Conservation (phyloP, 768 basidiomycete species). For the Gymnopilus dilepis region DNA sequence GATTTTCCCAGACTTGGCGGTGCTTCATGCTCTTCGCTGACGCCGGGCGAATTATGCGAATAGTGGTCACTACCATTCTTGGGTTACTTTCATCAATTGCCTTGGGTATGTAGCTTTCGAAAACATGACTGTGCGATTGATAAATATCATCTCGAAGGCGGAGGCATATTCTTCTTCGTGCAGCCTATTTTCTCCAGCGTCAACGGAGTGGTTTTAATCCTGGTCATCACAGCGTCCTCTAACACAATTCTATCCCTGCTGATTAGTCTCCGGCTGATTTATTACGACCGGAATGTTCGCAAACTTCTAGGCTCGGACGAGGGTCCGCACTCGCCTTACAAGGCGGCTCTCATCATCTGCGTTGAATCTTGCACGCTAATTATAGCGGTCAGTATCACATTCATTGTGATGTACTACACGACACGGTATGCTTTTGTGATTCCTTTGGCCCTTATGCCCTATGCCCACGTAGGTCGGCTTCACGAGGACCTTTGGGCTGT, state of each 20-base stretch:
- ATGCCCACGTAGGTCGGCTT: conserved; percentile 3
- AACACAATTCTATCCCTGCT: conserved; percentile 13
- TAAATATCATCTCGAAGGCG: neutral
- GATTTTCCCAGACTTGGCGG: conserved; percentile 13
- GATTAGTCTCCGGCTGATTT: conserved; percentile 10
- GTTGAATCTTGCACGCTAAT: conserved; percentile 22
- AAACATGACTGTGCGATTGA: neutral
- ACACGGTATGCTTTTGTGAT: conserved; percentile 3
- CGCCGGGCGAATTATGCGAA: neutral
- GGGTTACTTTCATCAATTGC: neutral
- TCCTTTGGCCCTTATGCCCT: conserved; percentile 8
- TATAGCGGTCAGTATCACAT: neutral
- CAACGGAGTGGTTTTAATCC: conserved; percentile 9
- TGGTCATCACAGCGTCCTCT: neutral
- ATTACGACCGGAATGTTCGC: conserved; percentile 5
- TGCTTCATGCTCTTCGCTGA: conserved; percentile 14
- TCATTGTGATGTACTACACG: conserved; percentile 8
- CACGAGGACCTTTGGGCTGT: neutral
- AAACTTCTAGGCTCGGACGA: conserved; percentile 5
- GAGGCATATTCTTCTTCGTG: conserved; percentile 6
- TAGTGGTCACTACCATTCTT: neutral
- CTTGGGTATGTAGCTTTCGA: neutral
- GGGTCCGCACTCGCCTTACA: conserved; percentile 6
- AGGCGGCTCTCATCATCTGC: conserved; percentile 12
- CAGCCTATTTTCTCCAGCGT: conserved; percentile 5